phyloP scores from a whole-genome alignment of 768 basidiomycete species.

The Podaxis carcinomalis region DNA sequence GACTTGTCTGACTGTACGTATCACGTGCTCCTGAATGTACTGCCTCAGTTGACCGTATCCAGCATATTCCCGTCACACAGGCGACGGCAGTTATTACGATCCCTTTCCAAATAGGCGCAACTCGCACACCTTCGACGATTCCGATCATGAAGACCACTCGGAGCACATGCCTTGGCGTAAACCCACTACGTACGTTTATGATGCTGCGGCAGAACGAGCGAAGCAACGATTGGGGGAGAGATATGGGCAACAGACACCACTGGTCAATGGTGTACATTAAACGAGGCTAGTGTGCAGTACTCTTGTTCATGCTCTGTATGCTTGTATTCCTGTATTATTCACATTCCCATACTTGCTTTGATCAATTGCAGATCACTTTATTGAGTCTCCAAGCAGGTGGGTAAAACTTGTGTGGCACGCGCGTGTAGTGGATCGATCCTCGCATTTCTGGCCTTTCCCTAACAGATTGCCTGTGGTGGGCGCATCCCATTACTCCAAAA shows the following conservation, averaged over 20 bases:
- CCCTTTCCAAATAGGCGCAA: background rate
- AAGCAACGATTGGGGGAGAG: constrained; percentile 52
- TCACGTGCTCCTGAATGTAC: background rate
- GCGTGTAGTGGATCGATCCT: too few species aligned
- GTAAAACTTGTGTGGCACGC: too few species aligned
- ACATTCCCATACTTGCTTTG: background rate
- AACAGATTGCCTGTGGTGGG: too few species aligned
- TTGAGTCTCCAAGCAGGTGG: too few species aligned
- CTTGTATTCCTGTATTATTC: background rate
- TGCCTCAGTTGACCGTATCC: background rate
- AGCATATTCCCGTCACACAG: constrained; percentile 4
- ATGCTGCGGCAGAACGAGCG: constrained; percentile 83
- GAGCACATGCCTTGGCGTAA: constrained; percentile 31
- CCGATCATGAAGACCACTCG: constrained; percentile 19
- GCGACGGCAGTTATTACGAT: background rate
- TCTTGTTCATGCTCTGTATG: constrained; percentile 3
- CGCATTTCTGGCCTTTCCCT: too few species aligned
- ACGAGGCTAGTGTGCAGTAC: constrained; percentile 8
- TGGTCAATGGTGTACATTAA: constrained; percentile 15
- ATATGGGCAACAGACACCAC: constrained; percentile 13
- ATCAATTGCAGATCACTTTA: background rate
- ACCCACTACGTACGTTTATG: constrained; percentile 79
- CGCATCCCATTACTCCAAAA: too few species aligned
- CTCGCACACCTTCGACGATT: constrained; percentile 9
- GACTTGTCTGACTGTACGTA: constrained; percentile 41